Evolutionary conservation across 2,329 filamentous ascomycete species (phyloP).

Genomic region (Colletotrichum scovillei): DNA sequence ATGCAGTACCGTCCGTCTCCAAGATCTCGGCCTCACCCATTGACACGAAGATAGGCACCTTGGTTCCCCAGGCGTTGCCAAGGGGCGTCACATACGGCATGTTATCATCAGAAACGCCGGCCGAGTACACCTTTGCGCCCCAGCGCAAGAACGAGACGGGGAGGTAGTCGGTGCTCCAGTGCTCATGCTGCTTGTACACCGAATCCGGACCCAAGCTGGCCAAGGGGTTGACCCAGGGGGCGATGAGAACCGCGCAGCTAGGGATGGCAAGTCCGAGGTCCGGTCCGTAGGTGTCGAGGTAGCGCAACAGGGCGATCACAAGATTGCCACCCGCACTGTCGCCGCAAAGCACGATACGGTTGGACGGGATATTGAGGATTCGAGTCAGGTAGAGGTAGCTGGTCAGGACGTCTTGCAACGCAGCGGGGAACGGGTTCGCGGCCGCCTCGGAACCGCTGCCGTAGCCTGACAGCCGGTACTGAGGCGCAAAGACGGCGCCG

Average conservation of each 20-base stretch:
- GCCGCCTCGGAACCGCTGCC: not conserved
- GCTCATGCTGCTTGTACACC: constrained; percentile 16
- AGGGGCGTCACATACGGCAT: constrained; percentile 19
- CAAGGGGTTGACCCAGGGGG: constrained; percentile 23
- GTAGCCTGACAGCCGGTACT: constrained; percentile 45
- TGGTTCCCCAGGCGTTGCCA: constrained; percentile 9
- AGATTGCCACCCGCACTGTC: constrained; percentile 48
- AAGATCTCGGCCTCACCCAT: constrained; percentile 25
- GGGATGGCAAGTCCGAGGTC: not conserved
- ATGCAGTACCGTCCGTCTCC: constrained; percentile 13
- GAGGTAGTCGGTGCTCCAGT: constrained; percentile 26
- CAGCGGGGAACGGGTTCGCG: constrained; percentile 41
- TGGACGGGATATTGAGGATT: constrained; percentile 39
- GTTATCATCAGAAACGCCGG: constrained; percentile 1
- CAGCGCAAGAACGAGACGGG: constrained; percentile 22
- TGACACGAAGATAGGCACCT: constrained; percentile 10
- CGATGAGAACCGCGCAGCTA: constrained; percentile 2
- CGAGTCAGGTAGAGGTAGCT: constrained; percentile 42
- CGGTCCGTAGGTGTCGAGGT: constrained; percentile 36
- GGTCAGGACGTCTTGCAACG: constrained; percentile 46
- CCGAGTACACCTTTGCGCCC: constrained; percentile 19
- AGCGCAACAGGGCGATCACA: constrained; percentile 44
- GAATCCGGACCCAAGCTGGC: constrained; percentile 21
- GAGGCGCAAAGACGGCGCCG: constrained; percentile 43
- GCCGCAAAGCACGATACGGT: constrained; percentile 45